These are phyloP conservation scores for Cyberlindnera saturnus DNA, from an alignment of 805 yeast species.

Conservation along the genomic window DNA sequence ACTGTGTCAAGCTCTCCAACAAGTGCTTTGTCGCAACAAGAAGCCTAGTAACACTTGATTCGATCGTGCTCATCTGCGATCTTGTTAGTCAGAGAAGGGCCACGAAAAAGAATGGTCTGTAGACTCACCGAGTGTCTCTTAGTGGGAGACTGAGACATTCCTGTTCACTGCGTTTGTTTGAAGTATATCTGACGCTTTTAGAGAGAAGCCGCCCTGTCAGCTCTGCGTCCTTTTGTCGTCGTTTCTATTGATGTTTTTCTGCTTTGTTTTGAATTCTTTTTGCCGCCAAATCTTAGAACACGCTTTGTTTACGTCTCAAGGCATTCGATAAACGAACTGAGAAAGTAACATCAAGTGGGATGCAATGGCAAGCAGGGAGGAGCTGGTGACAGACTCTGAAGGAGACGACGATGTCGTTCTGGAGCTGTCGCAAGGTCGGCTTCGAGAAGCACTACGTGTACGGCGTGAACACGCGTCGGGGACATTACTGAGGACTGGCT, in stretches of 20 bases:
- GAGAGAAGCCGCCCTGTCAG: no score
- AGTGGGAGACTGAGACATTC: conserved; percentile 11
- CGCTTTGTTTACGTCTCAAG: no score
- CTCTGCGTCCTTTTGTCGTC: no score
- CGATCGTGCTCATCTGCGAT: conserved; percentile 46
- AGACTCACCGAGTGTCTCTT: conserved; percentile 24
- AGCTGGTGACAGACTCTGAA: no score
- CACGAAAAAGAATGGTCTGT: background rate
- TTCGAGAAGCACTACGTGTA: background rate
- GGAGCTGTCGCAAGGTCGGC: conserved; percentile 5
- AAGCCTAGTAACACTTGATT: conserved; percentile 70
- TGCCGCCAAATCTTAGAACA: no score
- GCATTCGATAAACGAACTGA: no score
- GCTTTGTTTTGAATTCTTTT: no score
- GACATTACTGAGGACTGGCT: background rate
- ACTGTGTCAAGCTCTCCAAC: conserved; percentile 77
- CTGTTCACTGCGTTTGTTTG: background rate
- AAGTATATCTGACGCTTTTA: no score
- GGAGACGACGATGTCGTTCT: conserved; percentile 5
- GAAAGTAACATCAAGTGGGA: no score
- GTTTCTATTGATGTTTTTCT: no score
- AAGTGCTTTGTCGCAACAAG: conserved; percentile 85
- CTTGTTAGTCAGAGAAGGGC: conserved; percentile 4
- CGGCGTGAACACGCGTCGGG: no score
- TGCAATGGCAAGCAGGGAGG: no score